phyloP scores from a whole-genome alignment of 768 basidiomycete species.

The Boletales sp. region DNA sequence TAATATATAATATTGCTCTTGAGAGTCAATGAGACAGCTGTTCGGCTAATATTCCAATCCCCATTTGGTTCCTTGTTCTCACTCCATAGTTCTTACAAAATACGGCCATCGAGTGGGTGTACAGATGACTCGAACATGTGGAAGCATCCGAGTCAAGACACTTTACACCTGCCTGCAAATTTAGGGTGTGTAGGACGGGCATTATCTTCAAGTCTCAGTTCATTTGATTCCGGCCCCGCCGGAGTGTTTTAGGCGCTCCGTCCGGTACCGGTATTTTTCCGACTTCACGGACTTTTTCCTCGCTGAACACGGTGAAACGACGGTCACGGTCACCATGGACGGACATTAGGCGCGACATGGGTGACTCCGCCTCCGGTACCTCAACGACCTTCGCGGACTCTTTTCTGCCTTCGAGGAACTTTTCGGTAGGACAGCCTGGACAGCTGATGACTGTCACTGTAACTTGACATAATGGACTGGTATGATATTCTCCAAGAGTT shows the following conservation, averaged over 20 bases:
- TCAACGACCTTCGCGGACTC: neutral
- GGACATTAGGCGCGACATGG: neutral
- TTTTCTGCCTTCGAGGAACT: neutral
- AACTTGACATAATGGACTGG: no score
- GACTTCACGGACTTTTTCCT: neutral
- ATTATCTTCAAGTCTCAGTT: neutral
- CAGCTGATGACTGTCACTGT: no score
- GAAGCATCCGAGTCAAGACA: constrained; percentile 45
- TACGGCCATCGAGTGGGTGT: constrained; percentile 65
- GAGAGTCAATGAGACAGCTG: constrained; percentile 29
- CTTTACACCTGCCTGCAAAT: constrained; percentile 41
- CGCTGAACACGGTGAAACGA: neutral
- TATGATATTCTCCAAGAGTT: no score
- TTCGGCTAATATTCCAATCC: constrained; percentile 13
- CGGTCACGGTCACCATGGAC: neutral
- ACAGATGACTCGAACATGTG: constrained; percentile 40
- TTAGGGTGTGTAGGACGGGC: constrained; percentile 12
- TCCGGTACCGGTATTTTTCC: neutral
- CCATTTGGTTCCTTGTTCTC: constrained; percentile 20
- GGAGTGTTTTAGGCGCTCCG: neutral
- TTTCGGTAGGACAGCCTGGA: neutral
- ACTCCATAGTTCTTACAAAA: constrained; percentile 35
- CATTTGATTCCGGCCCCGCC: constrained; percentile 1
- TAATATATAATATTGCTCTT: constrained; percentile 39
- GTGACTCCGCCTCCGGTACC: neutral